phyloP scores from a whole-genome alignment of 306 rosid species.

The Trifolium dubium region DNA sequence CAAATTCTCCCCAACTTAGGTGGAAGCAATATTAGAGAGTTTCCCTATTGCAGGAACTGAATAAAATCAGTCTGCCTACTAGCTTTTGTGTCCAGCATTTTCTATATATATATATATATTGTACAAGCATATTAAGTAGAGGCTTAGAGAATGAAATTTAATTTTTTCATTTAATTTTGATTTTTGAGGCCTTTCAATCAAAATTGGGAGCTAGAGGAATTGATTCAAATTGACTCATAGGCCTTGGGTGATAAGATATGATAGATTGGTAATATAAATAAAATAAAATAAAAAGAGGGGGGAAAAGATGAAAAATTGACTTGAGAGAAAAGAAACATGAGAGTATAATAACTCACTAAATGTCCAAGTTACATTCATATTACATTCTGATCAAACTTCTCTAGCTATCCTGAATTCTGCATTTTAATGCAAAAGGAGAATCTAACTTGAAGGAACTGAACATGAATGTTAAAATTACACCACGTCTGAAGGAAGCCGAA shows the following conservation, averaged over 20 bases:
- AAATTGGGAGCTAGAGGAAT: neutral
- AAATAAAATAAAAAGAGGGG: too few relatives aligned
- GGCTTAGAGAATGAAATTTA: neutral
- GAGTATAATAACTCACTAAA: neutral
- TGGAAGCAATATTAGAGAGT: too few relatives aligned
- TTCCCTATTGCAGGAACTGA: neutral
- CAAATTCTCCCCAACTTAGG: too few relatives aligned
- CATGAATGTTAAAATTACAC: conserved; percentile 45
- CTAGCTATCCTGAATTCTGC: conserved; percentile 5
- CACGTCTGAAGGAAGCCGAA: conserved; percentile 78
- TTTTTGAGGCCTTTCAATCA: neutral
- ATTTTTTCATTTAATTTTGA: neutral
- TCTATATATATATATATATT: too few relatives aligned
- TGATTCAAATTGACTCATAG: neutral
- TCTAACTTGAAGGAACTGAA: conserved; percentile 32
- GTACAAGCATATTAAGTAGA: neutral
- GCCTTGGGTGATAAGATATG: neutral
- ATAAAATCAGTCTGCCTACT: neutral
- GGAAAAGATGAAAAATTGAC: neutral
- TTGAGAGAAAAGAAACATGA: neutral
- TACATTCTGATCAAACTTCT: conserved; percentile 36
- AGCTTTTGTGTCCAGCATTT: too few relatives aligned
- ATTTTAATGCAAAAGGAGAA: neutral
- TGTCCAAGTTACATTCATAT: conserved; percentile 24
- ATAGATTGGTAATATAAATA: too few relatives aligned